Evolutionary conservation across 2,329 filamentous ascomycete species (phyloP).

Genomic region (Conoideocrella luteorostrata): DNA sequence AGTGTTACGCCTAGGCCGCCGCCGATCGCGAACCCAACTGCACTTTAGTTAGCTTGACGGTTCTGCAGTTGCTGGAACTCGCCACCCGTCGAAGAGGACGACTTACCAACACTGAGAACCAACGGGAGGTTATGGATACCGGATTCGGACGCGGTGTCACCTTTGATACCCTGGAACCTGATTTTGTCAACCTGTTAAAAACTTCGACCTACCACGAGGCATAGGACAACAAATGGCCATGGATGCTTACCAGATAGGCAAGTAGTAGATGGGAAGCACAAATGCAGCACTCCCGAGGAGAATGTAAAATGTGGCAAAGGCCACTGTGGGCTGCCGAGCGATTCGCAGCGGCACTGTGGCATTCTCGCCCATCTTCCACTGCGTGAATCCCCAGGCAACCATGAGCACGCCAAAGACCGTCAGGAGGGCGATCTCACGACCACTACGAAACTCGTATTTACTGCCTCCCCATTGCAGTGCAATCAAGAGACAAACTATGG

Average conservation of each 20-base stretch:
- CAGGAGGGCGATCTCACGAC: background rate
- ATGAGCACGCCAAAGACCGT: background rate
- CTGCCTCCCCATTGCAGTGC: constrained; percentile 42
- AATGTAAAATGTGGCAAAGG: background rate
- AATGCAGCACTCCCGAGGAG: background rate
- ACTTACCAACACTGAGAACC: background rate
- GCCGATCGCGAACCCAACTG: background rate
- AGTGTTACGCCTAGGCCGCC: background rate
- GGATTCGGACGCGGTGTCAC: background rate
- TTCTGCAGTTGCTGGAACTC: no score
- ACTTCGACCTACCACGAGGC: no score
- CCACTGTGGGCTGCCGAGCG: background rate
- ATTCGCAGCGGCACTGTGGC: background rate
- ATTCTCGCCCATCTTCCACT: background rate
- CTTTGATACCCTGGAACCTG: background rate
- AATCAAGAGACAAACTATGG: constrained; percentile 39
- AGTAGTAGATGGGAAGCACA: background rate
- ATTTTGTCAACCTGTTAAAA: background rate
- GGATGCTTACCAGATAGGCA: background rate
- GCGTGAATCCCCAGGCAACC: background rate
- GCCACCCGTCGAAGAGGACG: no score
- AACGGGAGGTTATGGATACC: background rate
- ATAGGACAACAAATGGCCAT: background rate
- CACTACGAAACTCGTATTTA: constrained; percentile 20
- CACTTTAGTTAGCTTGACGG: background rate